Conservation (phyloP, 2,329 filamentous ascomycete genomes). For the Fusarium denticulatum region DNA sequence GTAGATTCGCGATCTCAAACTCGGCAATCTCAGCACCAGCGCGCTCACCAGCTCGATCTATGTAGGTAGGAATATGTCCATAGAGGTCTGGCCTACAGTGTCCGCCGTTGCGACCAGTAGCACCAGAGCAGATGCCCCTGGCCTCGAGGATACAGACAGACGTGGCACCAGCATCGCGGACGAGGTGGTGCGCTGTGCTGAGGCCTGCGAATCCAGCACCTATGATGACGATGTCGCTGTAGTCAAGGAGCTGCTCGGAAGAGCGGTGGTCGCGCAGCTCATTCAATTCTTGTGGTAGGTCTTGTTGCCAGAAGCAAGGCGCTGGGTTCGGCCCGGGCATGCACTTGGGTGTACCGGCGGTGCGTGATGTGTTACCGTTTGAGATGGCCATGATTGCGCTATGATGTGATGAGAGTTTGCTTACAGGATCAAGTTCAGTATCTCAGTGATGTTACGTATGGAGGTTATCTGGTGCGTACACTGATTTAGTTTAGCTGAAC, state of each 20-base stretch:
- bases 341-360: background rate
- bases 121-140: background rate
- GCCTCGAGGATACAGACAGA: background rate
- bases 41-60: background rate
- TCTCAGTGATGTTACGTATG: background rate
- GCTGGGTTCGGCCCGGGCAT: background rate
- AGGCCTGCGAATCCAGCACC: background rate
- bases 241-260: background rate
- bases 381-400: background rate
- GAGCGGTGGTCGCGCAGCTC: background rate
- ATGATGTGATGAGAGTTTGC: background rate
- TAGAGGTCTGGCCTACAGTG: background rate
- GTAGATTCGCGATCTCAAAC: background rate
- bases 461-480: background rate
- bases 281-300: background rate
- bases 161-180: background rate
- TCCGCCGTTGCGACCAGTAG: background rate
- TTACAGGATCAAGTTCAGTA: background rate
- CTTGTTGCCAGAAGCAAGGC: background rate
- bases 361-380: background rate
- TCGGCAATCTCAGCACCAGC: conserved; percentile 4
- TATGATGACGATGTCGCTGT: background rate
- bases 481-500: background rate
- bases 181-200: background rate
- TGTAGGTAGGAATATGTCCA: background rate